Percentiles rank a stretch among this genome's conserved stretches.
These are phyloP conservation scores for Scheffersomyces ergatensis DNA, from an alignment of 805 yeast genomes.

Conservation along the genomic window DNA sequence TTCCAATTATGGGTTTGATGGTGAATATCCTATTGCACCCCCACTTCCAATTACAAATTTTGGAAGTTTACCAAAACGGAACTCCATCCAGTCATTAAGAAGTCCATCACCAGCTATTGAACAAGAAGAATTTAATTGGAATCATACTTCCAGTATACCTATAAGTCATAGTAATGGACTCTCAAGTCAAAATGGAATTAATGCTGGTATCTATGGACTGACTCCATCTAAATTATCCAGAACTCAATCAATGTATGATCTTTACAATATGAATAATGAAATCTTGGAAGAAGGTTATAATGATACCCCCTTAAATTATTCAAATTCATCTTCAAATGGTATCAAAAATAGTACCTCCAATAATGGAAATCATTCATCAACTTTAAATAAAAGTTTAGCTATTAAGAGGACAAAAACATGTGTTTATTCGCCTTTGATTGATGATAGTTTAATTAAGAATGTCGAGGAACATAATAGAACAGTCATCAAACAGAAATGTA, in stretches of 20 bases:
- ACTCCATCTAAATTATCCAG: constrained; percentile 23
- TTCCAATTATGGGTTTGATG: constrained; percentile 8
- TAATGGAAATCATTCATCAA: neutral
- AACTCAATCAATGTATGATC: constrained; percentile 35
- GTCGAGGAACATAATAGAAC: constrained; percentile 17
- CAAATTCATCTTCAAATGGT: neutral
- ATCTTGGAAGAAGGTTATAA: constrained; percentile 1
- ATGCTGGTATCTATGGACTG: constrained; percentile 3
- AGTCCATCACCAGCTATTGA: constrained; percentile 38
- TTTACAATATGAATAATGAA: constrained; percentile 13
- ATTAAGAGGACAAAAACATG: constrained; percentile 21
- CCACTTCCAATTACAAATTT: constrained; percentile 11
- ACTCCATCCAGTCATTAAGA: constrained; percentile 27
- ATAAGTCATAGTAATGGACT: constrained; percentile 8
- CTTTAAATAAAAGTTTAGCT: constrained; percentile 5
- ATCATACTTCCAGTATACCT: constrained; percentile 8
- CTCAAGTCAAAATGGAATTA: neutral
- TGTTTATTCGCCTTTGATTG: constrained; percentile 18
- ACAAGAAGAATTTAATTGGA: constrained; percentile 27
- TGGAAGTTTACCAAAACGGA: constrained; percentile 18
- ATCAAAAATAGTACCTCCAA: neutral
- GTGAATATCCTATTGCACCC: neutral
- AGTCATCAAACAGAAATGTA: constrained; percentile 19
- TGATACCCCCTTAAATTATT: neutral
- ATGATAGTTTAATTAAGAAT: constrained; percentile 13